A percentile compares a stretch with the other conserved stretches of the same genome.
Evolutionary conservation across 768 basidiomycete species (phyloP).

Genomic region (Obba rivulosa): DNA sequence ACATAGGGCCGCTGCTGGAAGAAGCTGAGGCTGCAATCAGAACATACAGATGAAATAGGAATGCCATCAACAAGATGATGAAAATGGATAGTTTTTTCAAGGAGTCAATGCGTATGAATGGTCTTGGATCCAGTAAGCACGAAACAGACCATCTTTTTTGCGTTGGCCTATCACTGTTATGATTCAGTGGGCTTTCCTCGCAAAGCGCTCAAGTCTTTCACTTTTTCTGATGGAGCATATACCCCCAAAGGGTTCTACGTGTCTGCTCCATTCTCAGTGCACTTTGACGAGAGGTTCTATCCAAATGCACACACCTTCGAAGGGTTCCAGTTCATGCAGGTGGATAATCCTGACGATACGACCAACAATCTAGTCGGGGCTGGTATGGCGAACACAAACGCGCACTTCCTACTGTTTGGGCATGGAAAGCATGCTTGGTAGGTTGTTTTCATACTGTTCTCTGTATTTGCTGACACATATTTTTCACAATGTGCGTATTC

Average conservation of each 20-base stretch:
- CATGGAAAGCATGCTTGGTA: too few relatives aligned
- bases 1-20: neutral
- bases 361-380: conserved; percentile 3
- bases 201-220: conserved; percentile 9
- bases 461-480: neutral
- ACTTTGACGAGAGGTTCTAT: conserved; percentile 12
- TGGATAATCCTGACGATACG: neutral
- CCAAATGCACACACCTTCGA: conserved; percentile 11
- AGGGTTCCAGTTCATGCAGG: conserved; percentile 10
- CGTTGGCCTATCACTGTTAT: neutral
- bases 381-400: neutral
- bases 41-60: neutral
- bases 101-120: conserved; percentile 1
- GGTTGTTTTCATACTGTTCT: neutral
- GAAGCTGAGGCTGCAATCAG: neutral
- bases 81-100: conserved; percentile 4
- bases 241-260: conserved; percentile 12
- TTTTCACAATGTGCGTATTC: conserved; percentile 1
- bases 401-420: conserved; percentile 3
- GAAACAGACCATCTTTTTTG: neutral
- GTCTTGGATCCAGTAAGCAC: neutral
- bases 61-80: neutral
- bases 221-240: conserved; percentile 13
- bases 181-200: conserved; percentile 4
- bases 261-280: conserved; percentile 7